A percentile compares a stretch with the other conserved stretches of the same genome.
Conservation (phyloP, 148 eudicot genomes). For the Fagopyrum esculentum region DNA sequence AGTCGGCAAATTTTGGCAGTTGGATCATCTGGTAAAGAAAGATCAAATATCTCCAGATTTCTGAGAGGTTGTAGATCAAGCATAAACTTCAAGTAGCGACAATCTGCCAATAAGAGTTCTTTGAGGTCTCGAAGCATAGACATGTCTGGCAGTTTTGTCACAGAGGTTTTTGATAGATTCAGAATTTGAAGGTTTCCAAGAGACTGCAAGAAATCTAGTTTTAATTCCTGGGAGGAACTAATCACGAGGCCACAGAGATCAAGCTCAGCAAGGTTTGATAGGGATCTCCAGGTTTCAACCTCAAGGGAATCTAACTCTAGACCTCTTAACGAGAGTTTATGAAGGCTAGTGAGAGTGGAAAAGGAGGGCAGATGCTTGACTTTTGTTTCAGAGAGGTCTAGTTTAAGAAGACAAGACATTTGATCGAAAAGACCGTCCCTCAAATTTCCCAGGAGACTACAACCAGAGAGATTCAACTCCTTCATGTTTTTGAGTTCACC, state of each 20-base stretch:
- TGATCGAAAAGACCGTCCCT: neutral
- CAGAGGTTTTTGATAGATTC: neutral
- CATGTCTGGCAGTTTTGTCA: neutral
- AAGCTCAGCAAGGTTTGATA: neutral
- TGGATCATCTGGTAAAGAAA: neutral
- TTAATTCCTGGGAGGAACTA: neutral
- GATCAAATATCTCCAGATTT: neutral
- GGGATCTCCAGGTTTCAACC: neutral
- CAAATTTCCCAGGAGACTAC: neutral
- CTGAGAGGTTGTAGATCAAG: neutral
- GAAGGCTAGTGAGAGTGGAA: neutral
- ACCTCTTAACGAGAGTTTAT: neutral
- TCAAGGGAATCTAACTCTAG: neutral
- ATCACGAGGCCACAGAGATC: neutral
- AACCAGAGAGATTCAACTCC: neutral
- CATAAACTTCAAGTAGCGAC: neutral
- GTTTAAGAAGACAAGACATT: neutral
- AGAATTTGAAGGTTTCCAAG: neutral
- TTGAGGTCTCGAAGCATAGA: neutral
- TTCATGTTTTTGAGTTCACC: neutral
- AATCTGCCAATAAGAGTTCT: neutral
- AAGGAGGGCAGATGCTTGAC: neutral
- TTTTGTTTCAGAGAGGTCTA: neutral
- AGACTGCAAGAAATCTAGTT: neutral
- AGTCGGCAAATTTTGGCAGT: neutral